Evolutionary conservation across 106 monocot species (phyloP).

Genomic region (Posidonia australis): DNA sequence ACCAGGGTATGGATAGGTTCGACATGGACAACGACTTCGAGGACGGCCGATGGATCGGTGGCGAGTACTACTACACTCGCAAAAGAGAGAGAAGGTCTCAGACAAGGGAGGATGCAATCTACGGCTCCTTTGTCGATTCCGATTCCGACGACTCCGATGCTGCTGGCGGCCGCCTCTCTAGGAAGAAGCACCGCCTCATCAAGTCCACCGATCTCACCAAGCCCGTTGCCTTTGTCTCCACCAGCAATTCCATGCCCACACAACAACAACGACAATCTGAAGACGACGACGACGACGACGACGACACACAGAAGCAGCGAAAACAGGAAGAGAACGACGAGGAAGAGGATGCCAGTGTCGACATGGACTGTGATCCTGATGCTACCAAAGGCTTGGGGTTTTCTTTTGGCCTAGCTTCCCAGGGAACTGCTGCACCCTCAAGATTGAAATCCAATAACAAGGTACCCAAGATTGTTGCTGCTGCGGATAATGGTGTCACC

Average conservation of each 20-base stretch:
- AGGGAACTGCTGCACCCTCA: background rate
- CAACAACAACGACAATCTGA: constrained; percentile 28
- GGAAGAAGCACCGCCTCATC: constrained; percentile 20
- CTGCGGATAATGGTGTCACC: constrained; percentile 8
- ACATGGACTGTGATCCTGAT: background rate
- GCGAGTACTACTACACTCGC: constrained; percentile 23
- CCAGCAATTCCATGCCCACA: constrained; percentile 47
- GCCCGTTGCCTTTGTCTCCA: constrained; percentile 78
- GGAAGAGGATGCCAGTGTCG: background rate
- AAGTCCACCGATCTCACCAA: constrained; percentile 42
- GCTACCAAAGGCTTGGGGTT: constrained; percentile 25
- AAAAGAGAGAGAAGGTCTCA: constrained; percentile 14
- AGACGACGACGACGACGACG: constrained; percentile 1
- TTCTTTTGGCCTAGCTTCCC: constrained; percentile 24
- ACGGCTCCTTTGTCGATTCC: constrained; percentile 22
- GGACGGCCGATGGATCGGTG: constrained; percentile 18
- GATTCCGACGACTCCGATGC: constrained; percentile 18
- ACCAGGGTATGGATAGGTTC: constrained; percentile 35
- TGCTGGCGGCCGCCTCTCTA: constrained; percentile 9
- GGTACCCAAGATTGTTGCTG: background rate
- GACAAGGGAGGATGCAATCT: constrained; percentile 23
- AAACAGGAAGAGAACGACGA: background rate
- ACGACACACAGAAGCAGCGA: background rate
- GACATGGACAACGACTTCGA: constrained; percentile 26
- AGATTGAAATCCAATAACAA: background rate